Base-by-base conservation (phyloP, 208 protist genomes). In the Kentomonas sorsogonicus region DNA sequence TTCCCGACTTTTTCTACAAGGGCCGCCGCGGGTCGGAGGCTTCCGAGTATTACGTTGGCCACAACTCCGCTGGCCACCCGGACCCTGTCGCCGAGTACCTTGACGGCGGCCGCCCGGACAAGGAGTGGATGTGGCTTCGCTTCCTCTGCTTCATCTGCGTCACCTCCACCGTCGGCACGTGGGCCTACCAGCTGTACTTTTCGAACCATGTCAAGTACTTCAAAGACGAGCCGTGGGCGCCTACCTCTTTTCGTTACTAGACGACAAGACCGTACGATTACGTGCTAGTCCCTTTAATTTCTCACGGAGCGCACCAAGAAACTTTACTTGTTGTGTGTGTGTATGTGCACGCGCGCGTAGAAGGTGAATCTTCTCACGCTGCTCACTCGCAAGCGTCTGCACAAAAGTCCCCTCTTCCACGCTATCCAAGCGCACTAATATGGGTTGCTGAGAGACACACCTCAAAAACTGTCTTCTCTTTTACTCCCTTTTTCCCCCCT, bases 221-320 rank as follows among this genome's bases (percentile, higher is more conserved):
- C 59, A 87, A 89, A 59, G 86, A 93, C 63, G 86, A 93, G 61
- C 86, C 86, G 38, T 93, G 86, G 86, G 89, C 86, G 11, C 81
- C 68, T n/a, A n/a, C n/a, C n/a, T n/a, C n/a, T 1, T 78, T 77
- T 27, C 58, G 44, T 0, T 63, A 77, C 47, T 75, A 48, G 20
- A 5, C 0, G 3, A 13, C 16, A 5, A 33, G 23, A 23, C 7
- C 9, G 41, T 11, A 23, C n/a, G 27, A 2, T 13, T 53, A 43
- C 18, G 31, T 27, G 6, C 1, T n/a, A 52, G 5, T 38, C 5
- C 33, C 33, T 38, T 38, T n/a, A n/a, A n/a, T n/a, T n/a, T n/a
- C n/a, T n/a, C n/a, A n/a, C n/a, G n/a, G n/a, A n/a, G n/a, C n/a
- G n/a, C n/a, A n/a, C n/a, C n/a, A n/a, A n/a, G n/a, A n/a, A n/a